A percentile compares a stretch with the other conserved stretches of the same genome.
These are phyloP conservation scores for Lachnellula willkommii DNA, from an alignment of 2,329 filamentous ascomycete genomes.

Conservation along the genomic window DNA sequence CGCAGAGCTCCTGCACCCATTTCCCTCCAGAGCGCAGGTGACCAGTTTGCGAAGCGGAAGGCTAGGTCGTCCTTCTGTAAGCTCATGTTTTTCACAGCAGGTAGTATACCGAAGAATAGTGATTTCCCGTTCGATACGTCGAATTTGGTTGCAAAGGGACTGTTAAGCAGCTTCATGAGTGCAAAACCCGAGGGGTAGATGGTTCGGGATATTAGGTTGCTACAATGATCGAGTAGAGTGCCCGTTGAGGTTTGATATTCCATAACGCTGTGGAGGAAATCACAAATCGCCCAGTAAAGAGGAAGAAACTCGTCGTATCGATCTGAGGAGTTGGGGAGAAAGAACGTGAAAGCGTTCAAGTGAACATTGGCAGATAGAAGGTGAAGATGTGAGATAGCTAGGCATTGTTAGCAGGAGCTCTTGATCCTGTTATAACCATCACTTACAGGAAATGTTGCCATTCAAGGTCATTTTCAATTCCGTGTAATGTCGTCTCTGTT, in stretches of 20 bases:
- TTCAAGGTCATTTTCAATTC: background rate
- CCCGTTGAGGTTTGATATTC: slow-evolving; percentile 21
- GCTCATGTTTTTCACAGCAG: slow-evolving; percentile 54
- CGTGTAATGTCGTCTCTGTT: background rate
- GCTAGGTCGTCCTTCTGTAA: slow-evolving; percentile 61
- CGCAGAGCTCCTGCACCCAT: slow-evolving; percentile 7
- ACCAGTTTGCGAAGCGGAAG: slow-evolving; percentile 58
- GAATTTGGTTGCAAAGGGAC: slow-evolving; percentile 53
- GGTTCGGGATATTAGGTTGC: slow-evolving; percentile 62
- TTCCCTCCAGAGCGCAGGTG: slow-evolving; percentile 57
- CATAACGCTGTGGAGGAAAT: slow-evolving; percentile 15
- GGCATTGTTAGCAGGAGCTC: background rate
- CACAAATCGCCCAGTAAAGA: slow-evolving; percentile 36
- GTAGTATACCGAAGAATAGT: slow-evolving; percentile 55
- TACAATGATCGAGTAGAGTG: slow-evolving; percentile 41
- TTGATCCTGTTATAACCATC: background rate
- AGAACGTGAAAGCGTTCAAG: slow-evolving; percentile 20
- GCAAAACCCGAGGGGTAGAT: slow-evolving; percentile 58
- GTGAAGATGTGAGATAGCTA: slow-evolving; percentile 15
- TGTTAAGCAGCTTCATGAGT: slow-evolving; percentile 60
- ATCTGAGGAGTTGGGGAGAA: slow-evolving; percentile 32
- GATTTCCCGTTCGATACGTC: slow-evolving; percentile 50
- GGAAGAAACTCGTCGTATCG: slow-evolving; percentile 40
- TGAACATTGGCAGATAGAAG: slow-evolving; percentile 19
- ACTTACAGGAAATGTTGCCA: slow-evolving; percentile 6